Percentiles rank a stretch among this genome's conserved stretches.
phyloP scores from a whole-genome alignment of 2,329 filamentous ascomycete species.

The Clarireedia monteithiana region DNA sequence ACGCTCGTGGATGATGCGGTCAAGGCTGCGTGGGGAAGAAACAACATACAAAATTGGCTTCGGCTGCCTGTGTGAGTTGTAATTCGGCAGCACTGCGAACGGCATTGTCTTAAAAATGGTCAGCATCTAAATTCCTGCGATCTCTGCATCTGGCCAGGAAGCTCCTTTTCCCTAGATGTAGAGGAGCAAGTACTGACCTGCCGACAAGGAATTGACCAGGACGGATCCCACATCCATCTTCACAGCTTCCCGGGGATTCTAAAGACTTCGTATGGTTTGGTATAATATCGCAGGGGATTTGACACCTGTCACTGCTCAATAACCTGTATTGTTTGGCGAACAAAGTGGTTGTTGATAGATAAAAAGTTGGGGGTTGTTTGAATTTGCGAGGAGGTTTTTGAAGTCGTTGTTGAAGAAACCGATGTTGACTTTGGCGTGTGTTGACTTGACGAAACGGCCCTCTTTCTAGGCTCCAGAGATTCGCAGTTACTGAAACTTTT shows the following conservation, averaged over 20 bases:
- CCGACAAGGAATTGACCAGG: slow-evolving; percentile 91
- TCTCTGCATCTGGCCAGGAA: neutral
- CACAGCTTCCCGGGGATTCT: slow-evolving; percentile 25
- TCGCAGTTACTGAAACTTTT: neutral
- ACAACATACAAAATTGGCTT: slow-evolving; percentile 81
- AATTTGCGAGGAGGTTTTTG: slow-evolving; percentile 5
- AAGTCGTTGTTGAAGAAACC: slow-evolving; percentile 3
- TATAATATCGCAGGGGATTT: neutral
- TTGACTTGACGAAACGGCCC: slow-evolving; percentile 11
- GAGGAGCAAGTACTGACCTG: slow-evolving; percentile 54
- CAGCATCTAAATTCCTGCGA: slow-evolving; percentile 22
- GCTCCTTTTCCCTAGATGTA: neutral
- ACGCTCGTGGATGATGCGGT: slow-evolving; percentile 22
- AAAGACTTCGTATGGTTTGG: neutral
- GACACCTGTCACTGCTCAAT: neutral
- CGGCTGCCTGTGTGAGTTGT: slow-evolving; percentile 85
- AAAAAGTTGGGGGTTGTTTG: neutral
- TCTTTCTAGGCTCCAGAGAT: neutral
- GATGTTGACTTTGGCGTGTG: slow-evolving; percentile 7
- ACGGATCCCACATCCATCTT: slow-evolving; percentile 97
- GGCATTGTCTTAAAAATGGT: slow-evolving; percentile 62
- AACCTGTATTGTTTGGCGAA: neutral
- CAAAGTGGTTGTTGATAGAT: slow-evolving; percentile 1
- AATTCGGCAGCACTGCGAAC: slow-evolving; percentile 88
- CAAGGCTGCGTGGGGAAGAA: slow-evolving; percentile 24